These are phyloP conservation scores for Hondaea fermentalgiana DNA, from an alignment of 108 stramenopile genomes.

Conservation along the genomic window DNA sequence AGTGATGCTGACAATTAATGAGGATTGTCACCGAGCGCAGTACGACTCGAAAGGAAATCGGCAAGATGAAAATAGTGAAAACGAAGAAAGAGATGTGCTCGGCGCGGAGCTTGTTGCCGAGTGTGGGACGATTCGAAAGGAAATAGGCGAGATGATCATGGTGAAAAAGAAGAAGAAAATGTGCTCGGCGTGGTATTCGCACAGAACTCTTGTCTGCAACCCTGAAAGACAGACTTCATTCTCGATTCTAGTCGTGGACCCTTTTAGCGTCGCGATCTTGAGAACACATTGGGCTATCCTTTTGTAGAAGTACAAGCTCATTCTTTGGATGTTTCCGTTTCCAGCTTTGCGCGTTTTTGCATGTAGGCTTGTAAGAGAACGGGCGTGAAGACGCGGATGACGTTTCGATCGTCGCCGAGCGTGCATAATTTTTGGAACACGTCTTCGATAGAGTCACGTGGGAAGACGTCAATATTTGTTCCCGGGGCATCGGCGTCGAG, in stretches of 20 bases:
- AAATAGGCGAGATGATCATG: too few relatives aligned
- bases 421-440: slow-evolving; percentile 47
- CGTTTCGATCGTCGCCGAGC: slow-evolving; percentile 49
- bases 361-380: not conserved
- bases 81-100: too few relatives aligned
- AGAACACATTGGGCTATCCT: not conserved
- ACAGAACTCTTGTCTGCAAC: too few relatives aligned
- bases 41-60: too few relatives aligned
- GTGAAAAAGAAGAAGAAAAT: too few relatives aligned
- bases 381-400: slow-evolving; percentile 32
- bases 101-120: too few relatives aligned
- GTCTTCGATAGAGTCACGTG: slow-evolving; percentile 22
- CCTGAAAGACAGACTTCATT: too few relatives aligned
- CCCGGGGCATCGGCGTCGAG: slow-evolving; percentile 15
- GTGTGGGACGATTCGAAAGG: too few relatives aligned
- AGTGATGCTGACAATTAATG: not conserved
- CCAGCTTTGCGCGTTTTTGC: not conserved
- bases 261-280: not conserved
- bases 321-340: not conserved
- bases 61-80: too few relatives aligned
- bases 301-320: not conserved
- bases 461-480: slow-evolving; percentile 23
- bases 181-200: too few relatives aligned
- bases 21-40: too few relatives aligned
- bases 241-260: too few relatives aligned